These are phyloP conservation scores for Mycena epipterygia DNA, from an alignment of 768 basidiomycete genomes.

Conservation along the genomic window DNA sequence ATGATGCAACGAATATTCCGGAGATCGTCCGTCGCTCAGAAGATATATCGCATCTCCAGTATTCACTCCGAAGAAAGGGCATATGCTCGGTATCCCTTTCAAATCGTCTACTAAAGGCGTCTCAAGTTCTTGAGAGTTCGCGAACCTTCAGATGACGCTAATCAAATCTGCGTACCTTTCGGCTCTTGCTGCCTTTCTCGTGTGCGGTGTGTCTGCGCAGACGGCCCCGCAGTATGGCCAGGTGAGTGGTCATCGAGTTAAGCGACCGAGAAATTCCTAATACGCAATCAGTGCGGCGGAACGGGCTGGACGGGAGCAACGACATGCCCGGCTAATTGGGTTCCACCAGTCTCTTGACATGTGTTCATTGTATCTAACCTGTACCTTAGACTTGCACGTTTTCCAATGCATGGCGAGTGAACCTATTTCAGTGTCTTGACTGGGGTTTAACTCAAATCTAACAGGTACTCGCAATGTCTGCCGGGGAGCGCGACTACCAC, in stretches of 20 bases:
- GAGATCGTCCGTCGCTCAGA: conserved; percentile 29
- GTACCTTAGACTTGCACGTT: too few species aligned
- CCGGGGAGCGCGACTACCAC: conserved; percentile 46
- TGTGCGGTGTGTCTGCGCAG: conserved; percentile 23
- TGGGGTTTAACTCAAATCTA: neutral
- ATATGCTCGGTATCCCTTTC: conserved; percentile 30
- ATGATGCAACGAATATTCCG: conserved; percentile 29
- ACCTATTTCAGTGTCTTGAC: neutral
- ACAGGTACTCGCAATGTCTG: conserved; percentile 25
- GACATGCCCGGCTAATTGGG: conserved; percentile 25
- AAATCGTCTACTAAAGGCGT: conserved; percentile 11
- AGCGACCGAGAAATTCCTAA: neutral
- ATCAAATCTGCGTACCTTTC: conserved; percentile 22
- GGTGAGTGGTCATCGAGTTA: neutral
- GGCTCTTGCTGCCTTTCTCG: conserved; percentile 6
- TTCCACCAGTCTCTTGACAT: too few species aligned
- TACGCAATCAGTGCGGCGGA: conserved; percentile 24
- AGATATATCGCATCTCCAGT: neutral
- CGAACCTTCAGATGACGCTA: neutral
- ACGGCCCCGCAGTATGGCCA: conserved; percentile 32
- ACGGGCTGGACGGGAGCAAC: conserved; percentile 31
- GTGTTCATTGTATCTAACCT: too few species aligned
- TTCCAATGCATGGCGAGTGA: conserved; percentile 7
- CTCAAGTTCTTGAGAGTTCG: neutral
- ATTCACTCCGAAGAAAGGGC: conserved; percentile 33